Evolutionary conservation across 495 filamentous ascomycete genomes (phyloP).

Genomic region (Daldinia caldariorum): DNA sequence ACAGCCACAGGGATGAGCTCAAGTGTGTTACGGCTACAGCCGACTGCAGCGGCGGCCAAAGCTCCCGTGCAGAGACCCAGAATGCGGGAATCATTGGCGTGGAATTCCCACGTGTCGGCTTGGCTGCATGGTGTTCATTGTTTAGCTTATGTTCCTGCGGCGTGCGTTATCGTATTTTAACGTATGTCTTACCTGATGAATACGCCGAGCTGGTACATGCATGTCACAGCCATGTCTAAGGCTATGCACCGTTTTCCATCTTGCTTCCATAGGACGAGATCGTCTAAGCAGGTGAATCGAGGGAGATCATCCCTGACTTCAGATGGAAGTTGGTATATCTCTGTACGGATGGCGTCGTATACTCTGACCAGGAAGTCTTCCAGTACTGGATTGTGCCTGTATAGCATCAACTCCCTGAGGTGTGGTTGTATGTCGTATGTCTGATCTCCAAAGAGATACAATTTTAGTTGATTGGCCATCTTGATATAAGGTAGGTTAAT

Average conservation of each 20-base stretch:
- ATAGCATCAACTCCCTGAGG: conserved; percentile 55
- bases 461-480: conserved; percentile 25
- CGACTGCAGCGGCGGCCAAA: conserved; percentile 69
- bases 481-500: conserved; percentile 7
- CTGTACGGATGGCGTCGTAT: conserved; percentile 64
- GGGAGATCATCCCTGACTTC: conserved; percentile 33
- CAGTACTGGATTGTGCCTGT: conserved; percentile 66
- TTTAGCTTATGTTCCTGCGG: neutral
- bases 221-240: conserved; percentile 50
- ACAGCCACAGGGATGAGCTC: conserved; percentile 70
- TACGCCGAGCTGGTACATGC: conserved; percentile 48
- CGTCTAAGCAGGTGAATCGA: conserved; percentile 45
- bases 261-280: conserved; percentile 43
- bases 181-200: conserved; percentile 46
- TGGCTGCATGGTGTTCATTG: neutral
- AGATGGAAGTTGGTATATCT: conserved; percentile 53
- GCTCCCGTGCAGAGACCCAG: conserved; percentile 70
- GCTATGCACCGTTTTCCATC: conserved; percentile 37
- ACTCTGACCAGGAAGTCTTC: conserved; percentile 65
- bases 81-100: conserved; percentile 2
- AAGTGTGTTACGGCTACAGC: conserved; percentile 64
- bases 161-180: neutral
- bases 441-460: conserved; percentile 68
- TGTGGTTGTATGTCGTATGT: conserved; percentile 67
- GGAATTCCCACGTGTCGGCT: conserved; percentile 9